phyloP scores from a whole-genome alignment of 1,284 basidiomycete genomes.

The Puccinia hordei region DNA sequence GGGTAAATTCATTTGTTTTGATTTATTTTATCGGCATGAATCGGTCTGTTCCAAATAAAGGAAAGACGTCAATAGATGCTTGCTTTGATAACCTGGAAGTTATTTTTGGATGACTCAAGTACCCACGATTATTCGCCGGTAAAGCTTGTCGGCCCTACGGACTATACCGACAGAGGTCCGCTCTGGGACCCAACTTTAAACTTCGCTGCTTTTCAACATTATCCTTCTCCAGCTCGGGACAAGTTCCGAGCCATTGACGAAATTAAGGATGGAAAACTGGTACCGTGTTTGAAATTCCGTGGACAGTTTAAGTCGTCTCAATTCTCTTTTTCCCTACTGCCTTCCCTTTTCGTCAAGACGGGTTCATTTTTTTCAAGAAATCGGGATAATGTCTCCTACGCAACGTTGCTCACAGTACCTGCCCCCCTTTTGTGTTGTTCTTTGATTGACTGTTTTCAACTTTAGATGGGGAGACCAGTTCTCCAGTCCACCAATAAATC shows the following conservation, averaged over 20 bases:
- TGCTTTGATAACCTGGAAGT: background rate
- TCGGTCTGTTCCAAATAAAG: too few relatives aligned
- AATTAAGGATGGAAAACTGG: constrained; percentile 7
- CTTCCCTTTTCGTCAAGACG: background rate
- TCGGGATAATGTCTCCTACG: background rate
- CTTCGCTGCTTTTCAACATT: constrained; percentile 38
- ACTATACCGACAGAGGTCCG: constrained; percentile 37
- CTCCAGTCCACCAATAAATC: background rate
- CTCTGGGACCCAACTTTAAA: constrained; percentile 37
- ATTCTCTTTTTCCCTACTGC: background rate
- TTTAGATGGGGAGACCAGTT: constrained; percentile 43
- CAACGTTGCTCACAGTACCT: background rate
- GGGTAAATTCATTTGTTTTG: constrained; percentile 19
- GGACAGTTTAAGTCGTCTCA: constrained; percentile 32
- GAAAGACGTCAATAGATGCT: too few relatives aligned
- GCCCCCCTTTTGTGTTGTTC: background rate
- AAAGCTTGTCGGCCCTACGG: constrained; percentile 23
- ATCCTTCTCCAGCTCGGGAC: constrained; percentile 30
- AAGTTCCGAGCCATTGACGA: constrained; percentile 24
- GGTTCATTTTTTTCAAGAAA: background rate
- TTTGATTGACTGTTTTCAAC: background rate
- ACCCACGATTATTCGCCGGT: constrained; percentile 41
- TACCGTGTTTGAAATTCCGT: constrained; percentile 37
- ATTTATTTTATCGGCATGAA: too few relatives aligned
- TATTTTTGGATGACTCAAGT: background rate